A percentile compares a stretch with the other conserved stretches of the same genome.
Conservation (phyloP, 306 rosid species). For the Cicer pinnatifidum region DNA sequence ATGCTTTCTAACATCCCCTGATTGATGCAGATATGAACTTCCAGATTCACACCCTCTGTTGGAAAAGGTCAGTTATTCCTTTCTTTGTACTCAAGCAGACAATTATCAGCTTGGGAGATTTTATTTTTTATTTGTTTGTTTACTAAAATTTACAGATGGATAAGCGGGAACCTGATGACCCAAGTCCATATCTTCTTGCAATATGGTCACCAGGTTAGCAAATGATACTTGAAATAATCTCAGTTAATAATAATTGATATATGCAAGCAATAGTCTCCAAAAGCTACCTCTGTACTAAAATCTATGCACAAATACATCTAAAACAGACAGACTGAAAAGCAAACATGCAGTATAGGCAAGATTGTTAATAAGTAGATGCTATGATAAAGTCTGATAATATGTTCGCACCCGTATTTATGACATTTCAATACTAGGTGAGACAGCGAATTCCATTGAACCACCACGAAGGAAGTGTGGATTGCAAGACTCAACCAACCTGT, state of each 20-base stretch:
- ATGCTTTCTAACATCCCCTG: conserved; percentile 40
- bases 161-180: conserved; percentile 85
- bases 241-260: conserved; percentile 15
- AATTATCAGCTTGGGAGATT: conserved; percentile 29
- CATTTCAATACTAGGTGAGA: conserved; percentile 65
- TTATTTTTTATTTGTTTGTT: conserved; percentile 15
- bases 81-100: conserved; percentile 30
- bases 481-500: conserved; percentile 55
- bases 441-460: conserved; percentile 67
- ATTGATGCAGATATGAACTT: conserved; percentile 84
- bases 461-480: conserved; percentile 71
- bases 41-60: conserved; percentile 95
- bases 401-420: conserved; percentile 31
- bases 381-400: conserved; percentile 33
- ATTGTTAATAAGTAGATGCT: conserved; percentile 27
- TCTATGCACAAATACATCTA: conserved; percentile 28
- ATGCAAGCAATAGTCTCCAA: conserved; percentile 19
- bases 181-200: conserved; percentile 95
- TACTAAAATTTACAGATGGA: conserved; percentile 68
- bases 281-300: conserved; percentile 28
- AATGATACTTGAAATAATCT: conserved; percentile 28
- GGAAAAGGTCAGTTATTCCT: conserved; percentile 62
- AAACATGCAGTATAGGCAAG: conserved; percentile 28
- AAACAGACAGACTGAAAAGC: conserved; percentile 28
- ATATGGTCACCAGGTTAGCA: conserved; percentile 94